Evolutionary conservation across 2,329 filamentous ascomycete genomes (phyloP), one percentile per base, ranked within the genome.

Genomic region (Rhynchosporium graminicola): DNA sequence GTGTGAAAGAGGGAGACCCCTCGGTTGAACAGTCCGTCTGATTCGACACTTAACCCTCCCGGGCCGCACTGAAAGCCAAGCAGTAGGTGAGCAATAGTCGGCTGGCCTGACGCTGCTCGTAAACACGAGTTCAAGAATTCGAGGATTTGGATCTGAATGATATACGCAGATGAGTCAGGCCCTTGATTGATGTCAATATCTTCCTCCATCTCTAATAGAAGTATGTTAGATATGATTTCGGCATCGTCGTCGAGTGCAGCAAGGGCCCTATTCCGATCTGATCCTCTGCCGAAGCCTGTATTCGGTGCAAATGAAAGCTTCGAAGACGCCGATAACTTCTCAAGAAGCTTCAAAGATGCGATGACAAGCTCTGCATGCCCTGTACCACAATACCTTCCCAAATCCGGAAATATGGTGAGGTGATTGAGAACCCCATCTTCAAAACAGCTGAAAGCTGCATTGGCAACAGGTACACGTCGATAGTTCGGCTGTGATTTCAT

Each of bases 361-460:
- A 97, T 81, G 0, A 91, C 91, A 59, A 99, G 80, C 13, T 89
- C 85, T 42, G 91, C 84, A 70, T 97, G 91, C 0, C 90, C 90
- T 60, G 93, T 88, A 13, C 92, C 90, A 69, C 92, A 94, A 74
- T 95, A 97, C 38, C 91, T 84, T 36, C 93, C 93, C 29, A 99
- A 80, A 68, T 95, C 88, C 3, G 92, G 87, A 46, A 98, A 84
- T 6, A 97, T 79, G 47, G 84, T 81, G 33, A 99, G 79, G 70
- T 95, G 89, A 62, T 88, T 92, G 45, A 97, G 81, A 26, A 99
- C 81, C 7, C 91, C 92, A 72, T 99, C 96, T 73, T 98, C 94
- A 70, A 99, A 94, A 0, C 90, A 93, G n/a, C 89, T 82, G 68
- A 94, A 90, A 0, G 91, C 87, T 5, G 89, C 84, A 69, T 90